Percentiles rank a stretch among this genome's conserved stretches.
Evolutionary conservation across 2,329 filamentous ascomycete genomes (phyloP).

Genomic region (Clonostachys byssicola): DNA sequence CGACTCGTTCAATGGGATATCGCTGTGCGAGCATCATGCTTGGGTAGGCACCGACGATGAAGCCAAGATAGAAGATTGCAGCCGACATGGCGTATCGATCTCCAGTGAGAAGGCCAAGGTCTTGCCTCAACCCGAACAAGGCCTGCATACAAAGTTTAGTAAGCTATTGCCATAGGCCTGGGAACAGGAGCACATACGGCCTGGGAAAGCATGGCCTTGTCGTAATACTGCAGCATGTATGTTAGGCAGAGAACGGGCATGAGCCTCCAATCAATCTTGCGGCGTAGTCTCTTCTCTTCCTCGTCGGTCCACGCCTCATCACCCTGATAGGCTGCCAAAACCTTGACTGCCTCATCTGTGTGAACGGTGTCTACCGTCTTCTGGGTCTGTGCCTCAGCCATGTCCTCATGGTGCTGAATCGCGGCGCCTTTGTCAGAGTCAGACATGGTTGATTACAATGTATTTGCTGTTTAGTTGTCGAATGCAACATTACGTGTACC

Average conservation of each 20-base stretch:
- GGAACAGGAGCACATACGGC: slow-evolving; percentile 27
- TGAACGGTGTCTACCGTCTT: too few relatives aligned
- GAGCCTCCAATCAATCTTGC: slow-evolving; percentile 41
- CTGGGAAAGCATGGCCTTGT: slow-evolving; percentile 45
- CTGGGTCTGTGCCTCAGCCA: too few relatives aligned
- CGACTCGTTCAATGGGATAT: slow-evolving; percentile 19
- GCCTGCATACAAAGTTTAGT: too few relatives aligned
- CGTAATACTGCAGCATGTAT: slow-evolving; percentile 44
- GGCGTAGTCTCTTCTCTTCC: slow-evolving; percentile 17
- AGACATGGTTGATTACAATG: too few relatives aligned
- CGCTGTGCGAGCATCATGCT: slow-evolving; percentile 16
- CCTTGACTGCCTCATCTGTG: too few relatives aligned
- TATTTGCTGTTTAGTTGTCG: too few relatives aligned
- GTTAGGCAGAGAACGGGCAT: slow-evolving; percentile 42
- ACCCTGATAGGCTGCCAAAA: too few relatives aligned
- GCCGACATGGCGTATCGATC: slow-evolving; percentile 13
- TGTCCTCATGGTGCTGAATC: too few relatives aligned
- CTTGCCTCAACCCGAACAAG: not conserved
- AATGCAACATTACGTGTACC: too few relatives aligned
- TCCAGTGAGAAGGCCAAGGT: slow-evolving; percentile 15
- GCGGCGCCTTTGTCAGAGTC: too few relatives aligned
- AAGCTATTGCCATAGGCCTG: too few relatives aligned
- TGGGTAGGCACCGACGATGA: slow-evolving; percentile 10
- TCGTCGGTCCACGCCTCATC: too few relatives aligned
- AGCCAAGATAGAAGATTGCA: slow-evolving; percentile 12